A percentile compares a stretch with the other conserved stretches of the same genome.
Evolutionary conservation across 768 basidiomycete species (phyloP).

Genomic region (Fistulinella prunicolor): DNA sequence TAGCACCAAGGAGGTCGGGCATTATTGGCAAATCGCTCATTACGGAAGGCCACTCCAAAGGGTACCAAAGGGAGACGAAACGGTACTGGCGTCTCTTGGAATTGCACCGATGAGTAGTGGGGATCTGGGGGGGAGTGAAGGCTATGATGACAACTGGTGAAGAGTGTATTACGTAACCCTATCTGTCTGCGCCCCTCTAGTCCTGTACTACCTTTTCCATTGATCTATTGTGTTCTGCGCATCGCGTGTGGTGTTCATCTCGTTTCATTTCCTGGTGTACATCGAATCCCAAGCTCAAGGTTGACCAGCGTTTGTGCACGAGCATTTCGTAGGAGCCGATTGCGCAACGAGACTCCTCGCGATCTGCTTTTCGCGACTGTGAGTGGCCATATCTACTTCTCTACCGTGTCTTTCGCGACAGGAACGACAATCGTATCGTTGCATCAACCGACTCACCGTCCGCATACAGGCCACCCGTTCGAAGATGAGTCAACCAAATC

Average conservation of each 20-base stretch:
- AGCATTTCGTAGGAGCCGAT: too few relatives aligned
- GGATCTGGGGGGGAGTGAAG: too few relatives aligned
- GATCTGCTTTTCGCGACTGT: conserved; percentile 7
- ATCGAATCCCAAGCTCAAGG: background rate
- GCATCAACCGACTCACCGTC: background rate
- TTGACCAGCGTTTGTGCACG: background rate
- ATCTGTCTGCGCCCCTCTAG: background rate
- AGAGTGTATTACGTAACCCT: background rate
- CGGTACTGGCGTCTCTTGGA: too few relatives aligned
- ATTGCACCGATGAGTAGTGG: too few relatives aligned
- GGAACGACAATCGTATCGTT: background rate
- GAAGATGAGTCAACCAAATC: conserved; percentile 26
- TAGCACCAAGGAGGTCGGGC: too few relatives aligned
- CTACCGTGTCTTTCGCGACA: background rate
- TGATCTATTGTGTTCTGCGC: background rate
- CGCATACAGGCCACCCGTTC: background rate
- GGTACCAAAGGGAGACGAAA: too few relatives aligned
- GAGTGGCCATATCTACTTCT: too few relatives aligned
- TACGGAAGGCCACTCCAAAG: too few relatives aligned
- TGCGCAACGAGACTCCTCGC: background rate
- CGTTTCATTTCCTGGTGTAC: background rate
- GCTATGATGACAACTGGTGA: too few relatives aligned
- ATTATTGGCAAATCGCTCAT: too few relatives aligned
- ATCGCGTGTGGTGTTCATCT: background rate
- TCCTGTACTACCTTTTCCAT: background rate